Percentiles rank a stretch among this genome's conserved stretches.
phyloP scores from a whole-genome alignment of 768 basidiomycete genomes.

The Fomitopsis serialis region DNA sequence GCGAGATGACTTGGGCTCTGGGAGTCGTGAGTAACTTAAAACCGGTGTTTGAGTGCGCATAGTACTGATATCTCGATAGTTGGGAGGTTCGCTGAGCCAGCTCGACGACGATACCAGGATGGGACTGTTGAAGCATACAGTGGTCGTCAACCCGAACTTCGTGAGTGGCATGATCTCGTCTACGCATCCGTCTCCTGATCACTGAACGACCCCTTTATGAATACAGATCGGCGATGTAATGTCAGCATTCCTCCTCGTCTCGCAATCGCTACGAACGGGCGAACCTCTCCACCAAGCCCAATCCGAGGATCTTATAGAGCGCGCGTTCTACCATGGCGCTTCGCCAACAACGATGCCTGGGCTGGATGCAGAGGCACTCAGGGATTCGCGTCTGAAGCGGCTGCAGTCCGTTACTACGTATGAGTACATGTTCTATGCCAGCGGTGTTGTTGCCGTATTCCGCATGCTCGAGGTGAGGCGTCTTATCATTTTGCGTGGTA shows the following conservation, averaged over 20 bases:
- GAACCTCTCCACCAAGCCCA: slow-evolving; percentile 40
- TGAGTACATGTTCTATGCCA: slow-evolving; percentile 37
- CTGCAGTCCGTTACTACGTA: slow-evolving; percentile 15
- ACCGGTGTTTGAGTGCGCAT: too few species aligned
- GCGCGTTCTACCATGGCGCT: slow-evolving; percentile 38
- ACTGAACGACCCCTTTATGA: not conserved
- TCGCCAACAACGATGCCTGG: slow-evolving; percentile 7
- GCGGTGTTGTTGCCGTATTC: slow-evolving; percentile 33
- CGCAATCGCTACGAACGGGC: slow-evolving; percentile 39
- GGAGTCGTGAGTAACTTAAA: not conserved
- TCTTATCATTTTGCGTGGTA: not conserved
- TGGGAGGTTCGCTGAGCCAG: slow-evolving; percentile 36
- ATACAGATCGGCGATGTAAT: slow-evolving; percentile 38
- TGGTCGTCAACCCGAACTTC: slow-evolving; percentile 51
- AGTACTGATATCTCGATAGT: slow-evolving; percentile 18
- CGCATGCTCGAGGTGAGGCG: slow-evolving; percentile 27
- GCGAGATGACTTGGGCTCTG: slow-evolving; percentile 29
- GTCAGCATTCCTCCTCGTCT: slow-evolving; percentile 36
- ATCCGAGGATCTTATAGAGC: slow-evolving; percentile 35
- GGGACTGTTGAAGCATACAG: slow-evolving; percentile 36
- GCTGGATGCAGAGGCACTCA: not conserved
- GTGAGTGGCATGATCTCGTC: slow-evolving; percentile 25
- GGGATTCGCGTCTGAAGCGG: not conserved
- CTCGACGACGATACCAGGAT: slow-evolving; percentile 38
- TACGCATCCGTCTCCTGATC: not conserved